Base-by-base conservation (phyloP, 2,329 filamentous ascomycete species). In the Calycina marina region DNA sequence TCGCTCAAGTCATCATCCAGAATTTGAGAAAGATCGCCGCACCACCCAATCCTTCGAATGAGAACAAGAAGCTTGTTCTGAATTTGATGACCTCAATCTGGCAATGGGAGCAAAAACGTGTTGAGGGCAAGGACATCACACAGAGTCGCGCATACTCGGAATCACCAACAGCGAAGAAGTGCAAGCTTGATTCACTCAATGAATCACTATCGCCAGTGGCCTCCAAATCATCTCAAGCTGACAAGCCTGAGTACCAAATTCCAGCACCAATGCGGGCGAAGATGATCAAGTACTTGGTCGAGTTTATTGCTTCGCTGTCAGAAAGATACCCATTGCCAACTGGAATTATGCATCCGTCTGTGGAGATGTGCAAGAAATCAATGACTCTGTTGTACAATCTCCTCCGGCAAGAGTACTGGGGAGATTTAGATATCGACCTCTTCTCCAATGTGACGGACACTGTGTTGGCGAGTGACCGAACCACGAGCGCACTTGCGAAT, bases 251-350 rank as follows among this genome's bases (percentile, higher is more conserved):
- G 35, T 86, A 81, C 44, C 63, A 69, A 39, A 75, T 88, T 15
- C 71, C 79, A 6, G 53, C 67, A 1, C 54, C 69, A 1, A 72
- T 80, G 33, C 72, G 86, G 13, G 69, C 76, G 26, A 78, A 84
- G 54, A 78, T 98, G 62, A 69, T 94, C 29, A 94, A 93, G 56
- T 98, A 96, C 50, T 69, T 98, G 18, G 81, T 96, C 17, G 82
- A 90, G 39, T 96, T 96, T 56, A 93, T 96, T 45, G 86, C 85
- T 1, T 80, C 84, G 31, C 65, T 94, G 14, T 78, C 80, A 12
- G 90, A 96, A 55, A 73, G 86, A 18, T 94, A 81, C 52, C 75
- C 76, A 13, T 69, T 85, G 14, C 77, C 77, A 10, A 80, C 79
- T 14, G 61, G 61, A 18, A 59, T 63, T 25, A 56, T 61, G 30